A percentile compares a stretch with the other conserved stretches of the same genome.
Evolutionary conservation across 2,329 filamentous ascomycete genomes (phyloP).

Genomic region (Mycogone perniciosa): DNA sequence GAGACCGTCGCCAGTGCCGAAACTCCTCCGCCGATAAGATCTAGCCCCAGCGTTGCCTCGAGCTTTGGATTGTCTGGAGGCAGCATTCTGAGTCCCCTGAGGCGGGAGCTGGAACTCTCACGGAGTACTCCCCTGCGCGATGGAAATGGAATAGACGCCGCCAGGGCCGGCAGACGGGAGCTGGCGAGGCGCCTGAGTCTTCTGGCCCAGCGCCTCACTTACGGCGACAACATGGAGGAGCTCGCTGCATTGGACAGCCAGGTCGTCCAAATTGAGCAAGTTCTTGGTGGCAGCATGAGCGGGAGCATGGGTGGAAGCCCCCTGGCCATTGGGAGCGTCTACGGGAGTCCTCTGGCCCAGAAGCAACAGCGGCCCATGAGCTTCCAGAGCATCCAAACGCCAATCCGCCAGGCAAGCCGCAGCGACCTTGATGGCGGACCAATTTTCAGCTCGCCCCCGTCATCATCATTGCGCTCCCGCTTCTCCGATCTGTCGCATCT

Average conservation of each 20-base stretch:
- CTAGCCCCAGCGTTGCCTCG: conserved; percentile 29
- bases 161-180: conserved; percentile 33
- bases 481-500: conserved; percentile 29
- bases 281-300: conserved; percentile 8
- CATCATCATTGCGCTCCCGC: conserved; percentile 32
- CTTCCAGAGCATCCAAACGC: conserved; percentile 20
- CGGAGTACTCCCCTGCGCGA: conserved; percentile 1
- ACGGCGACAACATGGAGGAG: conserved; percentile 30
- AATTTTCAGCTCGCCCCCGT: conserved; percentile 30
- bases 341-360: conserved; percentile 11
- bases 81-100: conserved; percentile 24
- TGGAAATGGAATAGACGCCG: conserved; percentile 16
- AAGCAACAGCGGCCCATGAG: conserved; percentile 12
- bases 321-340: neutral
- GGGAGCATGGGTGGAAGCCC: conserved; percentile 15
- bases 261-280: conserved; percentile 33
- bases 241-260: conserved; percentile 27
- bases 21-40: conserved; percentile 23
- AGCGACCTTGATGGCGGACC: conserved; percentile 19
- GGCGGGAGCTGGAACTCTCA: conserved; percentile 22
- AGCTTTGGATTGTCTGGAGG: conserved; percentile 27
- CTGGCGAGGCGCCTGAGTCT: conserved; percentile 37
- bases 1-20: conserved; percentile 10
- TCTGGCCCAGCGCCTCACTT: conserved; percentile 33
- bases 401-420: conserved; percentile 16